Evolutionary conservation across 148 eudicot species (phyloP), one percentile per base, ranked within the genome.

Genomic region (Vaccinium macrocarpon): DNA sequence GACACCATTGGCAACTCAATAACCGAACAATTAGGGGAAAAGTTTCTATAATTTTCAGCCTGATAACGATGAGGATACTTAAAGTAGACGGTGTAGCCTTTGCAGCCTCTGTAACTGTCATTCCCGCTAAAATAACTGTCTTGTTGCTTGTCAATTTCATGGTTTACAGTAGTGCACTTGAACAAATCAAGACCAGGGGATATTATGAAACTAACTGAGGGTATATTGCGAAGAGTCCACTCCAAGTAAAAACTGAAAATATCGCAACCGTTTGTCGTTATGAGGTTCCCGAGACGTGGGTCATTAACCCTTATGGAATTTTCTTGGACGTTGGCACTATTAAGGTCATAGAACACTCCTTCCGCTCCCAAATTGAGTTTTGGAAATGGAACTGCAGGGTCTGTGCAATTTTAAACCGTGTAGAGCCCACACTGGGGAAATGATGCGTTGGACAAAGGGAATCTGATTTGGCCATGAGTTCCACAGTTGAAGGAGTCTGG

Each of bases 341-440:
- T 11, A 25, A 66, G 32, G 14, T 66, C 72, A 11, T 66, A 11
- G 1, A 0, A 2, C 0, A 25, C 0, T 23, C 0, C 14, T 5
- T 71, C 73, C 23, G 66, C 84, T 11, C 82, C 78, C 15, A 90
- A 14, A 2, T 85, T 75, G 48, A 90, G 23, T 1, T 84, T 81
- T 14, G 64, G 82, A 71, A 10, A 66, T 57, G 9, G n/a, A n/a
- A n/a, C n/a, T n/a, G n/a, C n/a, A n/a, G n/a, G 18, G 8, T 32
- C 8, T n/a, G 78, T 84, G 73, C 93, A 91, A 77, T 87, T 78
- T 18, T 0, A 0, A 19, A 91, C 48, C 46, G 46, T 70, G 79
- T 12, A 82, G n/a, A 88, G 66, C n/a, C 93, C 93, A 75, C 93
- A 91, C 1, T 0, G 1, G 2, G 84, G 84, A 50, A 82, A 46